These are phyloP conservation scores for Didymella pinodella DNA, from an alignment of 2,329 filamentous ascomycete species.

Conservation along the genomic window DNA sequence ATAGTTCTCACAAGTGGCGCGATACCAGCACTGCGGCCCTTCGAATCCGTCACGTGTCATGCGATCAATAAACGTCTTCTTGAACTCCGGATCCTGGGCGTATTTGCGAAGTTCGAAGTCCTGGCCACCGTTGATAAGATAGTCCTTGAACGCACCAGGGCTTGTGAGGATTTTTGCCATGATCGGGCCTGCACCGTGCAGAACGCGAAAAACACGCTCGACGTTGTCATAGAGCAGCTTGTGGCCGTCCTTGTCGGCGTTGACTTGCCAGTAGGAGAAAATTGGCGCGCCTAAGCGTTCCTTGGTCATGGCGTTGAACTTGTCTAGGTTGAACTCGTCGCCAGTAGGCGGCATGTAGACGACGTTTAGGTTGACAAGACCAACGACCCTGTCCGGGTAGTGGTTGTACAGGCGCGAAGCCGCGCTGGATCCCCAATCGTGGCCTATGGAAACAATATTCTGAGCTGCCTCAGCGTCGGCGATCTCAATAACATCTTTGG, in stretches of 20 bases:
- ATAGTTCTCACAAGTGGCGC: slow-evolving; percentile 32
- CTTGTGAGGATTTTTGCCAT: slow-evolving; percentile 51
- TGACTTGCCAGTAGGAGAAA: slow-evolving; percentile 59
- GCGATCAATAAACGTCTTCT: slow-evolving; percentile 46
- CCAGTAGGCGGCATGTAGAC: slow-evolving; percentile 51
- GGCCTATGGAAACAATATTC: slow-evolving; percentile 55
- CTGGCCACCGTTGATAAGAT: slow-evolving; percentile 25
- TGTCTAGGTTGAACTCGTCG: slow-evolving; percentile 50
- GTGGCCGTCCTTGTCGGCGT: slow-evolving; percentile 52
- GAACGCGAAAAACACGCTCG: slow-evolving; percentile 49
- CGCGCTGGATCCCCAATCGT: slow-evolving; percentile 59
- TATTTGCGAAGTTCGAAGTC: slow-evolving; percentile 41
- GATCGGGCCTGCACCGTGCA: slow-evolving; percentile 47
- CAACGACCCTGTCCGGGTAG: slow-evolving; percentile 52
- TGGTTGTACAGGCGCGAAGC: slow-evolving; percentile 55
- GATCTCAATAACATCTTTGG: slow-evolving; percentile 38
- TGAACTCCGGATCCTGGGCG: slow-evolving; percentile 42
- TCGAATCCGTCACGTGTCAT: slow-evolving; percentile 47
- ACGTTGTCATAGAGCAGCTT: slow-evolving; percentile 51
- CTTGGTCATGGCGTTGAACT: slow-evolving; percentile 42
- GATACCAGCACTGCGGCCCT: slow-evolving; percentile 52
- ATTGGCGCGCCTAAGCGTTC: slow-evolving; percentile 49
- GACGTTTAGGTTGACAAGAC: slow-evolving; percentile 55
- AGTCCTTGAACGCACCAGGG: slow-evolving; percentile 47
- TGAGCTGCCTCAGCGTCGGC: slow-evolving; percentile 34